Percentiles rank a stretch among this genome's conserved stretches.
phyloP scores from a whole-genome alignment of 352 stramenopile genomes.

The Peronospora tabacina region DNA sequence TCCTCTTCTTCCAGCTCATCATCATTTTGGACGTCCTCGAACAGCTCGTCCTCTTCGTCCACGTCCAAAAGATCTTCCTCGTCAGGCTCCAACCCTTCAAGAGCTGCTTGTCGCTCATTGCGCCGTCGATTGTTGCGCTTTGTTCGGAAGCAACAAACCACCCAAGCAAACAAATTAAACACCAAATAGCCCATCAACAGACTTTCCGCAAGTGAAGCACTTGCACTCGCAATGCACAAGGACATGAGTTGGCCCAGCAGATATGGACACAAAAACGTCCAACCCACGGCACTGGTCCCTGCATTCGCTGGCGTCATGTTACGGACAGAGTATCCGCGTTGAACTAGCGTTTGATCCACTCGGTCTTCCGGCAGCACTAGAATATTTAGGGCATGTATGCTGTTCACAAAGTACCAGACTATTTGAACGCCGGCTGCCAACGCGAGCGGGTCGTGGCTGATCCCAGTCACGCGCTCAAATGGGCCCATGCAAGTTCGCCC shows the following conservation, averaged over 20 bases:
- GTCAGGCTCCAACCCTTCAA: constrained; percentile 31
- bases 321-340: constrained; percentile 63
- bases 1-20: constrained; percentile 34
- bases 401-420: constrained; percentile 66
- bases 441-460: constrained; percentile 67
- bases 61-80: constrained; percentile 31
- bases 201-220: constrained; percentile 46
- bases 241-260: constrained; percentile 59
- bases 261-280: constrained; percentile 60
- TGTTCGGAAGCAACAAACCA: constrained; percentile 64
- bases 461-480: constrained; percentile 60
- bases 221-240: constrained; percentile 38
- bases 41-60: constrained; percentile 31
- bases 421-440: constrained; percentile 69
- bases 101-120: constrained; percentile 28
- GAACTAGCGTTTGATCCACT: constrained; percentile 46
- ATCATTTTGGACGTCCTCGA: constrained; percentile 33
- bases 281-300: constrained; percentile 48
- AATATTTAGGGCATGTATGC: constrained; percentile 48
- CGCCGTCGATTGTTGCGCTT: constrained; percentile 40
- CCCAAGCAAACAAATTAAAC: constrained; percentile 64
- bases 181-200: constrained; percentile 72
- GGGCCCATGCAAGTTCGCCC: constrained; percentile 58
- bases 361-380: constrained; percentile 54
- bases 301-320: constrained; percentile 53